phyloP scores from a whole-genome alignment of 2,329 filamentous ascomycete genomes.

The Aciculosporium take region DNA sequence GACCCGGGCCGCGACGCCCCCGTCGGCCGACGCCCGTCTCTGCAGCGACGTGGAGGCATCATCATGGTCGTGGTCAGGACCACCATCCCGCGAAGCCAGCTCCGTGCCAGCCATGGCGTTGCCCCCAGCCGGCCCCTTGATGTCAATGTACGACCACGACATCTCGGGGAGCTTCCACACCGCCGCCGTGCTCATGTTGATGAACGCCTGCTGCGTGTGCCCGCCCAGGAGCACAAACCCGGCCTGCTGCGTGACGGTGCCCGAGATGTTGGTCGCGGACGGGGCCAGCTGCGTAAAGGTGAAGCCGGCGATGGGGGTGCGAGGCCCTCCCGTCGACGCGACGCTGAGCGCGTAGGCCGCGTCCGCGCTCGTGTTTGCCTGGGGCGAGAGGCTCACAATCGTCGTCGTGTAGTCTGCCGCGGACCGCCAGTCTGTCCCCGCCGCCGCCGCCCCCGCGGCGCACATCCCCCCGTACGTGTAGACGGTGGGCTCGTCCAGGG shows the following conservation, averaged over 20 bases:
- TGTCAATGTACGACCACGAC: constrained; percentile 67
- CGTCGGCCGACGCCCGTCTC: not conserved
- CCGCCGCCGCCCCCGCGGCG: constrained; percentile 30
- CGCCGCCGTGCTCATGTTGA: constrained; percentile 87
- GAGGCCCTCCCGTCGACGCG: constrained; percentile 39
- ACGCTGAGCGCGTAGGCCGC: constrained; percentile 22
- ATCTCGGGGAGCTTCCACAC: constrained; percentile 78
- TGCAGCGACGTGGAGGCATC: too few relatives aligned
- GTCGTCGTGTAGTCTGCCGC: constrained; percentile 64
- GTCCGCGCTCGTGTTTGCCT: constrained; percentile 13
- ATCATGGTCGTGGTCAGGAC: not conserved
- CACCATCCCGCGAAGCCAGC: not conserved
- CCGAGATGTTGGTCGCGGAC: constrained; percentile 53
- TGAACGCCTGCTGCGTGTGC: constrained; percentile 68
- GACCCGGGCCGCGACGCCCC: constrained; percentile 21
- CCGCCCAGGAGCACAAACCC: constrained; percentile 74
- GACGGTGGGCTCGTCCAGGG: constrained; percentile 38
- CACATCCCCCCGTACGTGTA: constrained; percentile 92
- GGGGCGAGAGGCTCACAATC: constrained; percentile 56
- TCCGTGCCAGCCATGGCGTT: not conserved
- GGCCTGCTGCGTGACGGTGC: constrained; percentile 54
- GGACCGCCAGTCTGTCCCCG: constrained; percentile 46
- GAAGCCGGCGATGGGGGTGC: constrained; percentile 76
- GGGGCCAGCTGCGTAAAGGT: constrained; percentile 61
- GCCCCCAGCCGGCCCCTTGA: constrained; percentile 29